Conservation (phyloP, 306 rosid species). For the Phaseolus lunatus region DNA sequence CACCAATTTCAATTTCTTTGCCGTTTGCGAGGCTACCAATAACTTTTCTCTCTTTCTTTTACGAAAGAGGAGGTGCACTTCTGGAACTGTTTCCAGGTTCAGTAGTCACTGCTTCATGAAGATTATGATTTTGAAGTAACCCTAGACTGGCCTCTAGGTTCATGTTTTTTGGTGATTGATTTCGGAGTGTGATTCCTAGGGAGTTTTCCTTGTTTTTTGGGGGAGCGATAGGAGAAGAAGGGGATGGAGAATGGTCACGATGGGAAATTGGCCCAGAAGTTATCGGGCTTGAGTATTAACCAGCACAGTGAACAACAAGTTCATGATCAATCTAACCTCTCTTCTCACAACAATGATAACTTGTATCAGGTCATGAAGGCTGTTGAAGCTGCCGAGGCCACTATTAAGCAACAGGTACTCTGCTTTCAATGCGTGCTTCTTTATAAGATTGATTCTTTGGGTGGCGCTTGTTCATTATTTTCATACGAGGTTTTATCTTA, state of each 20-base stretch:
- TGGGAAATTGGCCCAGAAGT: constrained; percentile 70
- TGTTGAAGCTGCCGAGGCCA: constrained; percentile 92
- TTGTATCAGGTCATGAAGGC: constrained; percentile 92
- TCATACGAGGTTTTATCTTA: neutral
- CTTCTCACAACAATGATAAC: constrained; percentile 58
- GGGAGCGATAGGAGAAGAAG: constrained; percentile 42
- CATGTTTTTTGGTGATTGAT: constrained; percentile 45
- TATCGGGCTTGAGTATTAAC: constrained; percentile 66
- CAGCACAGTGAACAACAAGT: constrained; percentile 48
- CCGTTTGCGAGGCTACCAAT: constrained; percentile 18
- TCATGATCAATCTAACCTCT: constrained; percentile 45
- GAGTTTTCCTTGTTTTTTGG: neutral
- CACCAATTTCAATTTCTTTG: constrained; percentile 25
- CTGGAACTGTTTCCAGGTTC: constrained; percentile 21
- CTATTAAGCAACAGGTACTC: constrained; percentile 86
- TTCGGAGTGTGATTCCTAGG: constrained; percentile 8
- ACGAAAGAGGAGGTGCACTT: constrained; percentile 3
- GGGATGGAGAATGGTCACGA: constrained; percentile 90
- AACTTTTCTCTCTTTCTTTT: neutral
- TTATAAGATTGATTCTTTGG: constrained; percentile 9
- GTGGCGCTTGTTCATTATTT: constrained; percentile 3
- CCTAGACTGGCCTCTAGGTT: constrained; percentile 22
- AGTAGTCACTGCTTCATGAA: constrained; percentile 12
- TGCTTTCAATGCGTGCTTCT: constrained; percentile 5
- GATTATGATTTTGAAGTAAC: constrained; percentile 32